Conservation (phyloP, 768 basidiomycete species). For the Rubroboletus satanas region DNA sequence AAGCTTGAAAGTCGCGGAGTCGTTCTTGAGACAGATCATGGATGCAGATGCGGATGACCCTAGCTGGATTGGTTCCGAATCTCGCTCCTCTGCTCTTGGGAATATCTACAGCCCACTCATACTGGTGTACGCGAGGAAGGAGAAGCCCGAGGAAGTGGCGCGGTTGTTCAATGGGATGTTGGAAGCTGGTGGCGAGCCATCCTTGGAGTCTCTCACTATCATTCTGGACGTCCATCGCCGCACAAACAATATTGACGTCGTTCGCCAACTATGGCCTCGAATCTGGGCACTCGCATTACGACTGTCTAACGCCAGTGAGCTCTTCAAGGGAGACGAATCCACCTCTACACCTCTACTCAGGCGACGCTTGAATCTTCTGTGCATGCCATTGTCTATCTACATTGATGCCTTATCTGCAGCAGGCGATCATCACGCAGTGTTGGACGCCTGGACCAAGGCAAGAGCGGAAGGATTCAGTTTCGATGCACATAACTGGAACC, state of each 20-base stretch:
- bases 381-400: conserved; percentile 75
- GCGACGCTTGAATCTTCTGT: conserved; percentile 55
- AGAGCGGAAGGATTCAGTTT: conserved; percentile 65
- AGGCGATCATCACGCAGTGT: conserved; percentile 59
- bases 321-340: conserved; percentile 29
- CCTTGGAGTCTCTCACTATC: conserved; percentile 55
- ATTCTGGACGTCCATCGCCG: conserved; percentile 73
- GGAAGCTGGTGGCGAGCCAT: conserved; percentile 51
- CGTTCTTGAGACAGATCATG: conserved; percentile 56
- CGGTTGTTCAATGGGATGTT: conserved; percentile 52
- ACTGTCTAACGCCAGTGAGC: conserved; percentile 32
- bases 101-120: conserved; percentile 63
- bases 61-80: conserved; percentile 39
- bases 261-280: conserved; percentile 63
- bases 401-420: conserved; percentile 69
- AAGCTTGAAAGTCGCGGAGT: conserved; percentile 57
- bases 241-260: conserved; percentile 49
- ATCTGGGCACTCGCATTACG: conserved; percentile 57
- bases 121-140: conserved; percentile 42
- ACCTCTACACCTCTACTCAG: conserved; percentile 10
- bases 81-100: conserved; percentile 44
- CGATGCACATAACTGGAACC: conserved; percentile 91
- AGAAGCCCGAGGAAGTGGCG: conserved; percentile 50
- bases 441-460: conserved; percentile 62
- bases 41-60: conserved; percentile 31